Percentiles rank a stretch among this genome's conserved stretches.
Evolutionary conservation across 495 filamentous ascomycete species (phyloP).

Genomic region (Hypoxylon lienhwacheense): DNA sequence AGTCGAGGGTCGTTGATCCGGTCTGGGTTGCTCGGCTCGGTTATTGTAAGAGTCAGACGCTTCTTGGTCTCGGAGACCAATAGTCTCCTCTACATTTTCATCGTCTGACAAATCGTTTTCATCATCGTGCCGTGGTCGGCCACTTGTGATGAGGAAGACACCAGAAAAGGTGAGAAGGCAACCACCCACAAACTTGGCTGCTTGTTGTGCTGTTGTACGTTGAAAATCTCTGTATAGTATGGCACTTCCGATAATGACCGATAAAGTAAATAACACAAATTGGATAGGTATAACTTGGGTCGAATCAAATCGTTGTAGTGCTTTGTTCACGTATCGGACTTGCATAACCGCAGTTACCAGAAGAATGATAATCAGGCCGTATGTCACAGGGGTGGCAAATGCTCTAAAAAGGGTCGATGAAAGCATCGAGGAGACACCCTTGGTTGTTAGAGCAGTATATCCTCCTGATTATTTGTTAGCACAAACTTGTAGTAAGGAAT

Average conservation of each 20-base stretch:
- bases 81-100: slow-evolving; percentile 57
- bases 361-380: slow-evolving; percentile 75
- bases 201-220: slow-evolving; percentile 66
- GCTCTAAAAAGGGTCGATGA: slow-evolving; percentile 84
- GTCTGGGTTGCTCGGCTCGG: slow-evolving; percentile 29
- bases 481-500: not conserved
- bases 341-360: slow-evolving; percentile 87
- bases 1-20: slow-evolving; percentile 21
- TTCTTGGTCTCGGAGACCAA: slow-evolving; percentile 48
- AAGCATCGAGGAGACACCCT: slow-evolving; percentile 91
- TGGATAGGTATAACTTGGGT: slow-evolving; percentile 97
- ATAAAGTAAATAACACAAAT: slow-evolving; percentile 94
- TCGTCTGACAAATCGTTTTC: slow-evolving; percentile 57
- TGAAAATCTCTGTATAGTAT: slow-evolving; percentile 94
- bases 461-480: slow-evolving; percentile 63
- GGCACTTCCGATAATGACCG: slow-evolving; percentile 91
- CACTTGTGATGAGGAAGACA: slow-evolving; percentile 89
- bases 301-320: slow-evolving; percentile 90
- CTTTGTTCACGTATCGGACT: slow-evolving; percentile 93
- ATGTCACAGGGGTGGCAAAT: slow-evolving; percentile 89
- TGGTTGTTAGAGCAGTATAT: slow-evolving; percentile 93
- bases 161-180: slow-evolving; percentile 90
- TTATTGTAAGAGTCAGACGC: slow-evolving; percentile 27
- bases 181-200: slow-evolving; percentile 82
- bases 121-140: slow-evolving; percentile 53